A percentile compares a stretch with the other conserved stretches of the same genome.
These are phyloP conservation scores for Vitis hybrid DNA, from an alignment of 177 flowering plant species.

Conservation along the genomic window DNA sequence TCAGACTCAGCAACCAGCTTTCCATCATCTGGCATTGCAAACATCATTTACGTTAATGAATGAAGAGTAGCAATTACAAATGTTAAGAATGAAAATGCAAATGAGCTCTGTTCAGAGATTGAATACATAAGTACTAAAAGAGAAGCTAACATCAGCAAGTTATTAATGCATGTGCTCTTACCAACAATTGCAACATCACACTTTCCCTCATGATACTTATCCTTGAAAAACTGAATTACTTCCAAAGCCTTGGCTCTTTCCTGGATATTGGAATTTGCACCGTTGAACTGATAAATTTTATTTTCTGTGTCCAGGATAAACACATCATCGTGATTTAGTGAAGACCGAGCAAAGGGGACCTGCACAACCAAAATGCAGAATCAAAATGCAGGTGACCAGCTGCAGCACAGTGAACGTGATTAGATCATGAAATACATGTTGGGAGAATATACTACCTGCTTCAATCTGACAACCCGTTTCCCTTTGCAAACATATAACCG, in stretches of 20 bases:
- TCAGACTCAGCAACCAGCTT: constrained; percentile 90
- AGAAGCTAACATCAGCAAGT: background rate
- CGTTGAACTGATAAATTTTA: constrained; percentile 97
- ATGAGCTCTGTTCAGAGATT: too few species aligned
- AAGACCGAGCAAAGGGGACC: constrained; percentile 95
- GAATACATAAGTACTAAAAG: background rate
- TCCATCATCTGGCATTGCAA: constrained; percentile 74
- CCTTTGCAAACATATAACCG: constrained; percentile 85
- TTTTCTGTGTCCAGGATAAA: constrained; percentile 85
- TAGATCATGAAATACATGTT: background rate
- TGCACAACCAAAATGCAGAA: constrained; percentile 34
- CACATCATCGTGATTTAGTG: constrained; percentile 97
- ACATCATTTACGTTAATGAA: constrained; percentile 10
- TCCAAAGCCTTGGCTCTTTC: constrained; percentile 99
- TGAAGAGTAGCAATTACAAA: constrained; percentile 4
- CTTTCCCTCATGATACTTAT: constrained; percentile 85
- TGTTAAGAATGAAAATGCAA: background rate
- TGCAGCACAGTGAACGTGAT: background rate
- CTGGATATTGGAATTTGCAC: constrained; percentile 97
- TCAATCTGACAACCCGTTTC: constrained; percentile 84
- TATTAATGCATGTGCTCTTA: constrained; percentile 28
- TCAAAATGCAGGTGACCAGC: constrained; percentile 15
- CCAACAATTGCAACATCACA: constrained; percentile 97
- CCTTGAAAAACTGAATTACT: constrained; percentile 93
- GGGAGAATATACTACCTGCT: constrained; percentile 60